These are phyloP conservation scores for Blastocystis sp. DNA, from an alignment of 352 stramenopile species.

Conservation along the genomic window DNA sequence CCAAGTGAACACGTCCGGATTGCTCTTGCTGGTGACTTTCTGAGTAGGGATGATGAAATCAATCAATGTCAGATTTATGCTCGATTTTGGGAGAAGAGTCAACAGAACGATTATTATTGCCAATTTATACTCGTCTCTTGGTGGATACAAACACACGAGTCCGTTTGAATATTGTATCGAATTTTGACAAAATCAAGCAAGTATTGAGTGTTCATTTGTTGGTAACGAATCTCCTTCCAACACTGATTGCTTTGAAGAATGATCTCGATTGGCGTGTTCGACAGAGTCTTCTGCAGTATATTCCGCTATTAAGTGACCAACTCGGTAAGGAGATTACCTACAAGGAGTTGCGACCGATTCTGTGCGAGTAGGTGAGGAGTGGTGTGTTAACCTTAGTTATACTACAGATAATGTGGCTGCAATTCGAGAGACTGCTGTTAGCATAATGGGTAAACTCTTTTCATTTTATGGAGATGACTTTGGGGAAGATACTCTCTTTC, in stretches of 20 bases:
- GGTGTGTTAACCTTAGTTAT: not conserved
- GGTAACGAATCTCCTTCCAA: not conserved
- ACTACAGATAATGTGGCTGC: constrained; percentile 27
- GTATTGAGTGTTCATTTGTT: not conserved
- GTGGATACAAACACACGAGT: constrained; percentile 36
- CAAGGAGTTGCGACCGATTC: constrained; percentile 19
- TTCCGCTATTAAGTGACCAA: constrained; percentile 29
- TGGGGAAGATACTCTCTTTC: constrained; percentile 29
- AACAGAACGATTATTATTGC: constrained; percentile 17
- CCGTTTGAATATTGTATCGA: constrained; percentile 11
- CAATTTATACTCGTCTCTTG: constrained; percentile 13
- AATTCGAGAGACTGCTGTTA: not conserved
- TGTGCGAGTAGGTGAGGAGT: not conserved
- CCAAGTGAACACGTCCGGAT: constrained; percentile 37
- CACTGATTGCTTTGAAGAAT: constrained; percentile 13
- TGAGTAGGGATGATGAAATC: not conserved
- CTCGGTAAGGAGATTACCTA: not conserved
- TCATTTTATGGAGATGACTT: constrained; percentile 42
- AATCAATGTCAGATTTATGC: constrained; percentile 1
- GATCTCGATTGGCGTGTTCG: constrained; percentile 26
- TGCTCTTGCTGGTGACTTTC: constrained; percentile 27
- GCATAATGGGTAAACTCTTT: not conserved
- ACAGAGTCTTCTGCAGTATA: constrained; percentile 4
- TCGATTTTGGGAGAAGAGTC: not conserved
- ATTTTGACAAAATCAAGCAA: constrained; percentile 58